Evolutionary conservation across 371 early-diverging fungal species (phyloP).

Genomic region (Lichtheimia corymbifera): DNA sequence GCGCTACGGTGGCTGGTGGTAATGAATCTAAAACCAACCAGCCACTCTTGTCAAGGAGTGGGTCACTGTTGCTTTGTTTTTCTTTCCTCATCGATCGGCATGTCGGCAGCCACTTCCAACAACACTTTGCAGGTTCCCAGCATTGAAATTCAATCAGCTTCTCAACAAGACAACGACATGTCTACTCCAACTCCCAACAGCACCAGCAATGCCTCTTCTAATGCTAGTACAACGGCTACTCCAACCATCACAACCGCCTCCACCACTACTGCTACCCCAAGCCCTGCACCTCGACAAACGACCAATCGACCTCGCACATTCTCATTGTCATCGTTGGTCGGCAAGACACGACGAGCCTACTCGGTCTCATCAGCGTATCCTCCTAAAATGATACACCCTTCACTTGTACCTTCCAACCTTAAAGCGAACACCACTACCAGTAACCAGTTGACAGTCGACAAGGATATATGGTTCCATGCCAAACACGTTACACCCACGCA

Average conservation of each 20-base stretch:
- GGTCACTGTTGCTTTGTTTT: too few relatives aligned
- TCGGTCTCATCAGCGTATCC: conserved; percentile 51
- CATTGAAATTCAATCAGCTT: conserved; percentile 13
- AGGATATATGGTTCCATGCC: conserved; percentile 18
- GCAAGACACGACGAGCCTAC: conserved; percentile 45
- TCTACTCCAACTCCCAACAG: neutral
- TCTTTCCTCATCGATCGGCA: too few relatives aligned
- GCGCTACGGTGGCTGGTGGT: too few relatives aligned
- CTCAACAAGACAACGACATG: neutral
- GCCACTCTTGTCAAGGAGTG: too few relatives aligned
- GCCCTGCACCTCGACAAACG: too few relatives aligned
- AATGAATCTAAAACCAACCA: too few relatives aligned
- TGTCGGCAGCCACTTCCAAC: too few relatives aligned
- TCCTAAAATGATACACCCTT: conserved; percentile 30
- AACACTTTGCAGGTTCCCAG: conserved; percentile 10
- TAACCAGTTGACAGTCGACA: conserved; percentile 7
- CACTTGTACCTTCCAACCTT: conserved; percentile 16
- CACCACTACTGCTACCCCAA: too few relatives aligned
- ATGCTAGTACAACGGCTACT: too few relatives aligned
- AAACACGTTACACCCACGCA: conserved; percentile 43
- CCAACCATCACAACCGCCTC: too few relatives aligned
- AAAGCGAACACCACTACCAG: conserved; percentile 6
- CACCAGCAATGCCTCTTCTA: conserved; percentile 18
- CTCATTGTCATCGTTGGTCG: conserved; percentile 38
- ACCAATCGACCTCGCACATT: conserved; percentile 24